These are phyloP conservation scores for Hypoxylon intermedium DNA, from an alignment of 495 filamentous ascomycete species.

Conservation along the genomic window DNA sequence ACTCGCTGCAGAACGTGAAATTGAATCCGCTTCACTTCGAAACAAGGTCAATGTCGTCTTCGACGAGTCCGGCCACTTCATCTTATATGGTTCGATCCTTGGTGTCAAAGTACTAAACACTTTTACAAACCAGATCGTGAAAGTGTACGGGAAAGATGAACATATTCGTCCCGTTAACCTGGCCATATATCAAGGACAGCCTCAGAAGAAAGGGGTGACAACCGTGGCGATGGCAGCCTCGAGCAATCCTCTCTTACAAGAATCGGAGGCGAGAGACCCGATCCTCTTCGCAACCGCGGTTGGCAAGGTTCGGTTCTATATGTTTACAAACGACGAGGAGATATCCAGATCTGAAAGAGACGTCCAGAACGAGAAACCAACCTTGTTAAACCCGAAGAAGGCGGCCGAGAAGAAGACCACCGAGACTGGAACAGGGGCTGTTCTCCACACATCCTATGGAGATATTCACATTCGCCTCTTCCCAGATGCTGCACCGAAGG, in stretches of 20 bases:
- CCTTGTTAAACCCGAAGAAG: conserved; percentile 55
- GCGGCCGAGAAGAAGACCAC: conserved; percentile 61
- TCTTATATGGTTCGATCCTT: conserved; percentile 89
- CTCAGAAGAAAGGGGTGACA: conserved; percentile 86
- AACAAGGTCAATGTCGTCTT: conserved; percentile 86
- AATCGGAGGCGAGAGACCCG: conserved; percentile 90
- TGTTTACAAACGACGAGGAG: conserved; percentile 91
- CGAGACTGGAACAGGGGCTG: conserved; percentile 77
- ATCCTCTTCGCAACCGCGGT: conserved; percentile 84
- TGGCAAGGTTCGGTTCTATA: conserved; percentile 94
- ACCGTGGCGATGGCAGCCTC: conserved; percentile 98
- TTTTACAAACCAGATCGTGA: conserved; percentile 87
- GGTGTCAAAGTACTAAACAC: conserved; percentile 95
- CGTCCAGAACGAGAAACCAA: conserved; percentile 93
- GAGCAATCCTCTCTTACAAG: conserved; percentile 88
- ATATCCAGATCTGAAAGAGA: conserved; percentile 87
- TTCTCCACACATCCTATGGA: conserved; percentile 91
- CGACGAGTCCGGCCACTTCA: conserved; percentile 94
- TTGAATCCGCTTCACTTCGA: conserved; percentile 69
- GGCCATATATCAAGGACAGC: conserved; percentile 93
- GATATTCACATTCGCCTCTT: conserved; percentile 95
- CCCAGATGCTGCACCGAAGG: conserved; percentile 88
- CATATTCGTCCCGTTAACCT: conserved; percentile 82
- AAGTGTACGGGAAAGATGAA: conserved; percentile 87
- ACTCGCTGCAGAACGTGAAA: conserved; percentile 83